A percentile compares a stretch with the other conserved stretches of the same genome.
These are phyloP conservation scores for Pyricularia grisea DNA, from an alignment of 2,329 filamentous ascomycete species.

Conservation along the genomic window DNA sequence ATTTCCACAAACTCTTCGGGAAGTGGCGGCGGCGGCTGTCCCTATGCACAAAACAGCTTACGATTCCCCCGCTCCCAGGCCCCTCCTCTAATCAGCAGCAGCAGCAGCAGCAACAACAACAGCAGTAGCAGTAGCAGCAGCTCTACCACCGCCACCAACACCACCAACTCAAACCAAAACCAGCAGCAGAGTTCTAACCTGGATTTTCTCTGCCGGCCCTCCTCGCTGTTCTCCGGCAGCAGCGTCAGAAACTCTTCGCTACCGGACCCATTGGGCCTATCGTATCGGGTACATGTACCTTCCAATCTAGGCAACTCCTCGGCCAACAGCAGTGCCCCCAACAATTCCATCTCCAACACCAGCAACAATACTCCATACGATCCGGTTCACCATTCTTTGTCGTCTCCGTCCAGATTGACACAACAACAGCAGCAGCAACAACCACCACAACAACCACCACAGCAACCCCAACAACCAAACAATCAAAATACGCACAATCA, in stretches of 20 bases:
- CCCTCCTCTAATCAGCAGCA: constrained; percentile 7
- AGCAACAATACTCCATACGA: neutral
- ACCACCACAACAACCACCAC: neutral
- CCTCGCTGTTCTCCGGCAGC: neutral
- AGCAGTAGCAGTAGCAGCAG: constrained; percentile 5
- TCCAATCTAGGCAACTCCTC: neutral
- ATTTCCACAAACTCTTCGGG: neutral
- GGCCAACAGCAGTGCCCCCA: neutral
- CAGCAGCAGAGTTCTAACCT: constrained; percentile 7
- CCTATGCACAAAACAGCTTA: neutral
- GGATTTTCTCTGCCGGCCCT: neutral
- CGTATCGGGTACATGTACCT: neutral
- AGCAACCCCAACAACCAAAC: neutral
- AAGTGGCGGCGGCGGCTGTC: neutral
- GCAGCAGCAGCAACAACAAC: constrained; percentile 4
- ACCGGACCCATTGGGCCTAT: neutral
- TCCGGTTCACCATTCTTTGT: neutral
- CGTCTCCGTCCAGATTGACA: neutral
- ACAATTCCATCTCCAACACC: neutral
- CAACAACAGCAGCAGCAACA: neutral
- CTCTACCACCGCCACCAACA: constrained; percentile 1
- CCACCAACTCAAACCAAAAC: constrained; percentile 2
- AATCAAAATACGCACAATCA: neutral
- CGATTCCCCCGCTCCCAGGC: neutral
- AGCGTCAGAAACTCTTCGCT: neutral